Conservation (phyloP, 2,329 filamentous ascomycete genomes). For the Aureobasidium uvarum region DNA sequence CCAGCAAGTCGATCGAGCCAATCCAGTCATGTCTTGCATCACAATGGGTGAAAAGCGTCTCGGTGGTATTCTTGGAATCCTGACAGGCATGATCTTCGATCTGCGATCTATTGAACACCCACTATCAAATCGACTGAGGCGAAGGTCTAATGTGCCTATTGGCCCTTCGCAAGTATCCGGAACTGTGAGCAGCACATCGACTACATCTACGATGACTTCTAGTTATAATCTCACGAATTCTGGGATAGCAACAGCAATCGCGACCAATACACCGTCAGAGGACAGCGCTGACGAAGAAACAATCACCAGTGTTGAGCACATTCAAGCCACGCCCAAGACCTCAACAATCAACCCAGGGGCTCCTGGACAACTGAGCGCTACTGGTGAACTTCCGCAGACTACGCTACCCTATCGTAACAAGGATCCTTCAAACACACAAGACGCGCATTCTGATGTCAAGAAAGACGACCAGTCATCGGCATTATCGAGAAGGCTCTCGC, state of each 20-base stretch:
- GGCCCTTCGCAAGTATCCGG: neutral
- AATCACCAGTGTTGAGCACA: neutral
- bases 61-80: conserved; percentile 66
- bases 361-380: neutral
- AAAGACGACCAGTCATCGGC: neutral
- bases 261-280: neutral
- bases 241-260: neutral
- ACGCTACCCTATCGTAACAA: neutral
- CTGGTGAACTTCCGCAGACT: neutral
- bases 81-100: conserved; percentile 67
- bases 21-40: conserved; percentile 48
- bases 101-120: conserved; percentile 37
- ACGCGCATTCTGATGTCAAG: neutral
- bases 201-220: no score
- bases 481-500: conserved; percentile 52
- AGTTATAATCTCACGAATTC: no score
- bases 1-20: conserved; percentile 63
- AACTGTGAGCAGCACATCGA: neutral
- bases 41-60: conserved; percentile 62
- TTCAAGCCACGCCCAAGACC: conserved; percentile 1
- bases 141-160: conserved; percentile 9
- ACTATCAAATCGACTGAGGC: conserved; percentile 10
- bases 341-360: neutral
- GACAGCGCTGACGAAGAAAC: neutral
- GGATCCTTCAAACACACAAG: neutral